Conservation (phyloP, 352 stramenopile genomes). For the Globisporangium barbulae region DNA sequence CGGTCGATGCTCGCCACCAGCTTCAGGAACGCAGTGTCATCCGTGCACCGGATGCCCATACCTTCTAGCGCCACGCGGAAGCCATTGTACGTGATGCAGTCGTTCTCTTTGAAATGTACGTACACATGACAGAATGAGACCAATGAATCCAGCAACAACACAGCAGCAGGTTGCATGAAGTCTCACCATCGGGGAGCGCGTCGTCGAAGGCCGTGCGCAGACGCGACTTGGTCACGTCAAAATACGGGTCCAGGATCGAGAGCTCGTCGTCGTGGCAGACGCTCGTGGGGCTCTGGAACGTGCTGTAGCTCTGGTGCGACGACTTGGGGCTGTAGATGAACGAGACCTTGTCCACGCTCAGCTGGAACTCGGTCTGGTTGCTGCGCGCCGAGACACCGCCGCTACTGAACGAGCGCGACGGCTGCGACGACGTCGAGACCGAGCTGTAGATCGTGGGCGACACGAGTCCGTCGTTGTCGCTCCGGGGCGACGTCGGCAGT, state of each 20-base stretch:
- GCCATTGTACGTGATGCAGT: slow-evolving; percentile 48
- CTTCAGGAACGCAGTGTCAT: slow-evolving; percentile 69
- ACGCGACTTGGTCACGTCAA: slow-evolving; percentile 76
- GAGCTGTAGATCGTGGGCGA: slow-evolving; percentile 20
- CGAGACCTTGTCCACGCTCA: slow-evolving; percentile 79
- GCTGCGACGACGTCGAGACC: slow-evolving; percentile 17
- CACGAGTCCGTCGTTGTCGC: slow-evolving; percentile 18
- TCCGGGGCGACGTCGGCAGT: slow-evolving; percentile 30
- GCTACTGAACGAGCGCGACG: slow-evolving; percentile 7
- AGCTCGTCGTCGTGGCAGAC: slow-evolving; percentile 60
- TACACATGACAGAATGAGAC: background rate
- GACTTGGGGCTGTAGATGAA: slow-evolving; percentile 76
- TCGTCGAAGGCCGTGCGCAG: slow-evolving; percentile 72
- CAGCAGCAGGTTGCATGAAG: background rate
- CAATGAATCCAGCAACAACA: background rate
- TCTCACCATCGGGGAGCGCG: slow-evolving; percentile 39
- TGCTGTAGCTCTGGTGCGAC: slow-evolving; percentile 35
- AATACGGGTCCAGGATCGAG: slow-evolving; percentile 84
- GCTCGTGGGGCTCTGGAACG: slow-evolving; percentile 40
- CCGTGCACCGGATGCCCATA: slow-evolving; percentile 68
- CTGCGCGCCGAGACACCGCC: slow-evolving; percentile 13
- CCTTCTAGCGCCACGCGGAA: slow-evolving; percentile 59
- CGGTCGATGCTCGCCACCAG: slow-evolving; percentile 69
- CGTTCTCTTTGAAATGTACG: slow-evolving; percentile 20
- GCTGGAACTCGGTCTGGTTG: slow-evolving; percentile 56